Evolutionary conservation across 2,329 filamentous ascomycete species (phyloP).

Genomic region (Diaporthe ampelina): DNA sequence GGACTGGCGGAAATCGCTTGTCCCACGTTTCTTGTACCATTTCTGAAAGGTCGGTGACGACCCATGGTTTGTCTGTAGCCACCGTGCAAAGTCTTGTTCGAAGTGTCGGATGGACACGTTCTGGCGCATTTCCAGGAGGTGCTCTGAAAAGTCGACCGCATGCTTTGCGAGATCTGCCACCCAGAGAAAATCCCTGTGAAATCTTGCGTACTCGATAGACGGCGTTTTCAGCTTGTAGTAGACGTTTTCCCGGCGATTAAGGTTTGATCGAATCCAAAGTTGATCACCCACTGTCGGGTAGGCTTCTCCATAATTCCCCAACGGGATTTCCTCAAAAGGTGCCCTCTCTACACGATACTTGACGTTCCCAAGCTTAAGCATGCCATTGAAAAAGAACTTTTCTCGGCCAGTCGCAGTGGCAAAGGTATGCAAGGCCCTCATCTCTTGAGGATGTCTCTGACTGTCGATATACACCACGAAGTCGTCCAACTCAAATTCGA

Average conservation of each 20-base stretch:
- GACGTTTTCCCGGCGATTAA: constrained; percentile 58
- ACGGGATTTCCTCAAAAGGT: constrained; percentile 69
- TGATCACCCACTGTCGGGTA: constrained; percentile 62
- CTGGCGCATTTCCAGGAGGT: constrained; percentile 48
- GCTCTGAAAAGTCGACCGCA: constrained; percentile 74
- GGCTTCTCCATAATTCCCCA: constrained; percentile 74
- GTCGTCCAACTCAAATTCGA: constrained; percentile 67
- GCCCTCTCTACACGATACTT: constrained; percentile 68
- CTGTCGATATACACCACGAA: constrained; percentile 70
- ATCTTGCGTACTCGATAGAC: constrained; percentile 71
- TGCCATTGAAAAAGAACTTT: constrained; percentile 71
- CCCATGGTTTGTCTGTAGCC: constrained; percentile 65
- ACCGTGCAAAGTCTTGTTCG: constrained; percentile 66
- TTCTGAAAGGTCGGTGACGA: constrained; percentile 56
- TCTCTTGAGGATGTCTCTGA: constrained; percentile 57
- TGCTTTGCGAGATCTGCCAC: constrained; percentile 79
- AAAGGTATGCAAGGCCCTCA: constrained; percentile 69
- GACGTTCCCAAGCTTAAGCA: constrained; percentile 60
- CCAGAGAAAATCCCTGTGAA: constrained; percentile 77
- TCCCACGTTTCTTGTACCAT: constrained; percentile 68
- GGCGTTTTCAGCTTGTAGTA: constrained; percentile 76
- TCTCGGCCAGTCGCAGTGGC: constrained; percentile 52
- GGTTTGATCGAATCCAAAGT: constrained; percentile 74
- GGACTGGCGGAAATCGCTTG: constrained; percentile 73
- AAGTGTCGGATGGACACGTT: constrained; percentile 71